Percentiles rank a stretch among this genome's conserved stretches.
Evolutionary conservation across 2,329 filamentous ascomycete genomes (phyloP).

Genomic region (Paecilomyces variotii): DNA sequence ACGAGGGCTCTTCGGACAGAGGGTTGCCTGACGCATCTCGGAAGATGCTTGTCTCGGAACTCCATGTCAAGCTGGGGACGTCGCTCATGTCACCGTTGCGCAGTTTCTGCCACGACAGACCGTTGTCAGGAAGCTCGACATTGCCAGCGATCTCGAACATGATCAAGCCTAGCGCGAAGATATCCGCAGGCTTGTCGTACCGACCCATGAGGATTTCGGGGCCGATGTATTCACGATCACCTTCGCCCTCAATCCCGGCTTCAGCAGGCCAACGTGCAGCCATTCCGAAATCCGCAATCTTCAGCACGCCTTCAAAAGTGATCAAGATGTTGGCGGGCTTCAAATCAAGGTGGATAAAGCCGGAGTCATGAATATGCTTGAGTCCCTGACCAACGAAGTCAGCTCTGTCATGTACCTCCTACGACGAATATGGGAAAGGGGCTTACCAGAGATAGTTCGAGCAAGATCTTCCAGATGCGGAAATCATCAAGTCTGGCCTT

Average conservation of each 20-base stretch:
- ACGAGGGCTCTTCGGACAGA: constrained; percentile 39
- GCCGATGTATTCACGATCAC: constrained; percentile 92
- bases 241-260: constrained; percentile 75
- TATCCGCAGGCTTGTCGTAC: constrained; percentile 83
- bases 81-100: constrained; percentile 83
- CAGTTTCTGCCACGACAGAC: constrained; percentile 80
- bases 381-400: constrained; percentile 54
- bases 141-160: constrained; percentile 93
- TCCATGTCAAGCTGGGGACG: constrained; percentile 79
- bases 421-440: background rate
- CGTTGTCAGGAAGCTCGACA: constrained; percentile 87
- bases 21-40: constrained; percentile 70
- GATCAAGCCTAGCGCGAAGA: constrained; percentile 91
- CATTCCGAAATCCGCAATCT: constrained; percentile 62
- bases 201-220: constrained; percentile 82
- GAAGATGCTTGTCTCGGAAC: constrained; percentile 58
- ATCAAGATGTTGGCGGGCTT: constrained; percentile 61
- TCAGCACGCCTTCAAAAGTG: constrained; percentile 57
- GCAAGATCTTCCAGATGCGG: constrained; percentile 93
- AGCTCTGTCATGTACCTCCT: background rate
- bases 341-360: constrained; percentile 64
- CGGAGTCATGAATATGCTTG: constrained; percentile 79
- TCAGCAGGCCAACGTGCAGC: constrained; percentile 71
- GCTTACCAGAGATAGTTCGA: constrained; percentile 75
- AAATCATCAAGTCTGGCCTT: constrained; percentile 91